A percentile compares a stretch with the other conserved stretches of the same genome.
phyloP scores from a whole-genome alignment of 2,329 filamentous ascomycete species.

The Tolypocladium inflatum region DNA sequence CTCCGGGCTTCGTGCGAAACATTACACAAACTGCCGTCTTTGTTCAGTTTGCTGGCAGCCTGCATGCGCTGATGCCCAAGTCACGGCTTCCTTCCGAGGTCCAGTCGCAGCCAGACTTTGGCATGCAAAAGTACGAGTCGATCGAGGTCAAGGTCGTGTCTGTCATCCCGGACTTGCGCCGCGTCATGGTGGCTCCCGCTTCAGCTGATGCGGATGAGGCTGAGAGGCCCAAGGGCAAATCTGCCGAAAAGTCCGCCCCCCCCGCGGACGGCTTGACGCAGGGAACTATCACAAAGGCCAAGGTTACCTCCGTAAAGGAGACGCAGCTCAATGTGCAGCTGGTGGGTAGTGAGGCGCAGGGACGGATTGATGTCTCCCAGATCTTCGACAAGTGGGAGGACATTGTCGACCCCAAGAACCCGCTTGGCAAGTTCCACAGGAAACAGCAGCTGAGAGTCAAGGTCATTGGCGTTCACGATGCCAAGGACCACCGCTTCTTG shows the following conservation, averaged over 20 bases:
- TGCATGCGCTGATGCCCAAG: conserved; percentile 74
- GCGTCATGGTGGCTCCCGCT: conserved; percentile 51
- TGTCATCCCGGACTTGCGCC: conserved; percentile 58
- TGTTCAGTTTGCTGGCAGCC: conserved; percentile 72
- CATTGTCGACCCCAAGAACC: conserved; percentile 72
- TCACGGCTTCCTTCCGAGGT: conserved; percentile 65
- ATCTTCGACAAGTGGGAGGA: conserved; percentile 82
- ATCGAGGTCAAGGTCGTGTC: conserved; percentile 63
- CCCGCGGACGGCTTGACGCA: conserved; percentile 62
- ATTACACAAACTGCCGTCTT: conserved; percentile 76
- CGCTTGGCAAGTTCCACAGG: conserved; percentile 61
- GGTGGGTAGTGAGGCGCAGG: conserved; percentile 63
- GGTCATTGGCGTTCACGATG: conserved; percentile 81
- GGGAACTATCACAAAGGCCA: conserved; percentile 66
- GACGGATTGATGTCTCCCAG: conserved; percentile 88
- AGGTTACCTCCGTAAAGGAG: conserved; percentile 73
- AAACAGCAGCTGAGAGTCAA: conserved; percentile 66
- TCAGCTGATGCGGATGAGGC: conserved; percentile 37
- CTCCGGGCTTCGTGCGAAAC: conserved; percentile 77
- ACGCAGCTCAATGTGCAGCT: conserved; percentile 90
- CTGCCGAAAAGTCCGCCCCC: conserved; percentile 16
- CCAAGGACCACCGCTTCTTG: conserved; percentile 81
- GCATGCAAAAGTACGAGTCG: conserved; percentile 67
- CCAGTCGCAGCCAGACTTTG: conserved; percentile 62
- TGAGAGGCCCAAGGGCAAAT: conserved; percentile 27